Conservation (phyloP, 495 filamentous ascomycete genomes). For the Penicillium ochrochloron region DNA sequence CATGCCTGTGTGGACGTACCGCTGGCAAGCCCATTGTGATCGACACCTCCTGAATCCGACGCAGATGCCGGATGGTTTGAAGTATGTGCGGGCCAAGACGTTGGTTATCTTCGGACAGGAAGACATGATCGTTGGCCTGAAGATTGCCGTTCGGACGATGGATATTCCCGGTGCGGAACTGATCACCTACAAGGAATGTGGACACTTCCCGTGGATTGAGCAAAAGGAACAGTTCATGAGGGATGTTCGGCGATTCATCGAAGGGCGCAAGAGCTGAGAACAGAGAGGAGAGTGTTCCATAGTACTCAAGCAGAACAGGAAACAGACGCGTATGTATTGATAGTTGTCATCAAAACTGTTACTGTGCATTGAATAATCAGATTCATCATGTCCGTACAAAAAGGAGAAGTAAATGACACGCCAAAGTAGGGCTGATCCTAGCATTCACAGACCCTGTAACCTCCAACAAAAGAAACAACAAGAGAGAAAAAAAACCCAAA, state of each 20-base stretch:
- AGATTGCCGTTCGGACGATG: conserved; percentile 18
- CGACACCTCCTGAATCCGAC: neutral
- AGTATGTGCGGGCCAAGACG: conserved; percentile 23
- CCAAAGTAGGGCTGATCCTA: conserved; percentile 18
- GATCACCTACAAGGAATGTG: conserved; percentile 26
- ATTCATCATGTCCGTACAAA: conserved; percentile 24
- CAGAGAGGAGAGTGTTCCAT: neutral
- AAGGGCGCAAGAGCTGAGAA: neutral
- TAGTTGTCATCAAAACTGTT: conserved; percentile 5
- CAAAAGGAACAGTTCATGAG: conserved; percentile 17
- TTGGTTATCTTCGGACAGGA: conserved; percentile 25
- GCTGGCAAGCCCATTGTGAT: conserved; percentile 22
- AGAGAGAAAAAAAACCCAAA: conserved; percentile 18
- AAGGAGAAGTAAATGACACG: conserved; percentile 24
- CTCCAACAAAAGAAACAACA: conserved; percentile 17
- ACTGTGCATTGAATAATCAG: conserved; percentile 28
- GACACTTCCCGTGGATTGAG: conserved; percentile 35
- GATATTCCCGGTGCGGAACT: conserved; percentile 14
- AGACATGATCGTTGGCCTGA: conserved; percentile 26
- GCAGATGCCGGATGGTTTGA: conserved; percentile 22
- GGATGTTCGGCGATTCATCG: conserved; percentile 26
- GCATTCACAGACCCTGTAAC: conserved; percentile 20
- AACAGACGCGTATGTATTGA: neutral
- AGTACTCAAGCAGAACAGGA: conserved; percentile 7
- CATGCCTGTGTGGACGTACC: conserved; percentile 21